Base-by-base conservation (phyloP, 805 yeast genomes). In the Cyberlindnera petersonii region DNA sequence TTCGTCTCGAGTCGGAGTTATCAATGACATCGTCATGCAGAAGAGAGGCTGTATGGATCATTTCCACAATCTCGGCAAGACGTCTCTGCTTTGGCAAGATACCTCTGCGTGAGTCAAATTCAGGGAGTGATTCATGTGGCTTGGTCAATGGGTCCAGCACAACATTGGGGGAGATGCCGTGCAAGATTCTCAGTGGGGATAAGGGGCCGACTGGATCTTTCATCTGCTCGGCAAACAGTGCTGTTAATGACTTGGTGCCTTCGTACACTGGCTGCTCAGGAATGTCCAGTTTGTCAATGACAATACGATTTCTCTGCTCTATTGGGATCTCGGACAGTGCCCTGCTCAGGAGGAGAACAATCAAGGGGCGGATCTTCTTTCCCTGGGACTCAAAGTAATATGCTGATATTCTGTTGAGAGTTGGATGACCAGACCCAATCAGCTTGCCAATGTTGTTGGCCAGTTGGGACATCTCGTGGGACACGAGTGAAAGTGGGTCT, bases 11-110 rank as follows among this genome's bases (percentile, higher is more conserved):
- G 55, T 86, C 97, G 0, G 89, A 78, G 56, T 74, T 70, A 64
- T 93, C 98, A 53, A 93, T 91, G 44, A 93, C 98, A 61, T 93
- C 98, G 64, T 93, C 98, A 61, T 93, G 98, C 39, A 93, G 72
- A 48, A 93, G 66, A 10, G 95, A 84, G 4, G 98, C 98, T 1
- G 98, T 93, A 61, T 93, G 98, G 49, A 93, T 93, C 95, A 93
- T 86, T 64, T 93, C 98, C 9, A 91, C 96, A 53, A 93, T 91
- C 65, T 93, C 98, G 1, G 98, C 98, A 39, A 93, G 71, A 42
- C 98, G 74, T 49, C 98, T 73, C 65, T 93, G 98, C 51, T 93
- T 88, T 32, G 98, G 98, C 42, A 91, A 68, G 35, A 93, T 86
- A 2, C 96, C 96, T 40, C 75, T 66, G 13, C 70, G 63, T 44